Evolutionary conservation across 192 early-diverging fungal genomes (phyloP), one percentile per base, ranked within the genome.

Genomic region (Oehlia diaphana): DNA sequence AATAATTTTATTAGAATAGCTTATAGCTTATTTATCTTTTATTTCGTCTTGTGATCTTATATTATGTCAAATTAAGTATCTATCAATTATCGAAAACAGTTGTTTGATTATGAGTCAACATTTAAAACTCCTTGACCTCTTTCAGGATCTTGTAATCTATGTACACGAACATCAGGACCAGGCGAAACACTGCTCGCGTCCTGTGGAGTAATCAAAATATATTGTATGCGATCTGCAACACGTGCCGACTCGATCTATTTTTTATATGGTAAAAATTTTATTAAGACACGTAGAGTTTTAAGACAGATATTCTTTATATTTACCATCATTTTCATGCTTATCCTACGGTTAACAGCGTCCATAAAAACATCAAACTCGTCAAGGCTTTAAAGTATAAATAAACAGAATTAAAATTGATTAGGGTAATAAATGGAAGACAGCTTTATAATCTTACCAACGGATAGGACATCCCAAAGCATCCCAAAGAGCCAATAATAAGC

Each of bases 311-410:
- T n/a, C 5, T 14, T 0, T 58, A 19, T 58, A 19, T 72, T 78
- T 82, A 85, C 86, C 90, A 99, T 92, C 91, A 96, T 91, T 58
- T 88, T 81, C 95, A 98, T 98, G 49, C 90, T 93, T 75, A 93
- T 91, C 37, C 86, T 82, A 7, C 98, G 90, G 83, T 99, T 99
- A n/a, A 97, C 96, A 4, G 96, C 95, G 83, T 99, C 98, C 96
- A 97, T 97, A 80, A 96, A 99, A 28, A 99, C 97, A 83, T 99
- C 98, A 90, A 97, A 99, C 89, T 99, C 98, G 82, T 99, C 98
- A 81, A 99, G 85, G 28, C 89, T 90, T 50, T 19, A 16, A 76
- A 28, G 16, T 44, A 28, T n/a, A 26, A 21, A 63, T 37, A 47
- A 35, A 28, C n/a, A 44, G 0, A 81, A 67, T 35, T 47, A 28